Conservation (phyloP, 179 eudicot species). For the Heliamphora pulchella region DNA sequence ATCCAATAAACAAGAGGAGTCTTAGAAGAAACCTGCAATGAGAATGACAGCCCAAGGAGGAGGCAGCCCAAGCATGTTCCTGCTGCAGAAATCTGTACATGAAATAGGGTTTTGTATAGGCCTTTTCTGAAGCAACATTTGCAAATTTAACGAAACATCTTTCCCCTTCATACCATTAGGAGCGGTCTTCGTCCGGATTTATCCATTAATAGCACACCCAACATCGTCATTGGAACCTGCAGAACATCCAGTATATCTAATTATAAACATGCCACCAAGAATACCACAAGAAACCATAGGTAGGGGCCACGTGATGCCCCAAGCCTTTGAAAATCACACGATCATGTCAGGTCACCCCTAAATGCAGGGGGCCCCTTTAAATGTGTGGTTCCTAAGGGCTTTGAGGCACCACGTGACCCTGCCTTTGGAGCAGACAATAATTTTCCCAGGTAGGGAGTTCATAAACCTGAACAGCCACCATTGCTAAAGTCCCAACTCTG, state of each 20-base stretch:
- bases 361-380: no score
- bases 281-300: neutral
- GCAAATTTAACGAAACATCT: neutral
- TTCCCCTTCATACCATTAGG: constrained; percentile 43
- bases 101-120: neutral
- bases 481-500: constrained; percentile 54
- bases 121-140: neutral
- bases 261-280: neutral
- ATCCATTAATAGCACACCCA: constrained; percentile 64
- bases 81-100: constrained; percentile 57
- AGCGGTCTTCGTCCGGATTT: constrained; percentile 70
- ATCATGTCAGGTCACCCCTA: no score
- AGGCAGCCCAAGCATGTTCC: constrained; percentile 73
- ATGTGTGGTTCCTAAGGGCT: no score
- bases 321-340: no score
- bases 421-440: no score
- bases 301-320: no score
- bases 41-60: constrained; percentile 48
- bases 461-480: constrained; percentile 66
- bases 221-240: constrained; percentile 60
- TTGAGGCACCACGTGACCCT: no score
- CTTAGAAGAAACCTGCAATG: constrained; percentile 44
- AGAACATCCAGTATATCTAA: constrained; percentile 4
- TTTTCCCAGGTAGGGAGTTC: neutral
- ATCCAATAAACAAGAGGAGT: neutral